Conservation (phyloP, 148 eudicot genomes). For the Pouteria glomerata region DNA sequence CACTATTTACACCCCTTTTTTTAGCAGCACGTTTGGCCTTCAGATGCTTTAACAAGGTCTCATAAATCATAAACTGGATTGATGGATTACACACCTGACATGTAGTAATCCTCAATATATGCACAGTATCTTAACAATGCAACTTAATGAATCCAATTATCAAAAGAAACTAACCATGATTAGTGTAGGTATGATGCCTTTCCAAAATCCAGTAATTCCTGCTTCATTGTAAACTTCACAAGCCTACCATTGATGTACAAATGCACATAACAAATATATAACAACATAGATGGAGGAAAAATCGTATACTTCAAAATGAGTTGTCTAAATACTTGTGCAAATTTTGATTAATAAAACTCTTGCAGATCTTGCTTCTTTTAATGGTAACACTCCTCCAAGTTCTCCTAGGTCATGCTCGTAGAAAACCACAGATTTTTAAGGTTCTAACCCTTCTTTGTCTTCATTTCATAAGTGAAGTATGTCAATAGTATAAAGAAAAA, state of each 20-base stretch:
- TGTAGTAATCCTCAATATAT: conserved; percentile 3
- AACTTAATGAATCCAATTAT: neutral
- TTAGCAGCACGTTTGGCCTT: conserved; percentile 52
- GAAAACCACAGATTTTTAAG: too few species aligned
- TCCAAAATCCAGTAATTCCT: conserved; percentile 89
- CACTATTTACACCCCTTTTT: conserved; percentile 36
- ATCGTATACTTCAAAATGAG: too few species aligned
- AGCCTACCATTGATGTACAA: conserved; percentile 39
- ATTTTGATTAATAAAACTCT: too few species aligned
- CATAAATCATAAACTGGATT: conserved; percentile 94
- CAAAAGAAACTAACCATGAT: conserved; percentile 58
- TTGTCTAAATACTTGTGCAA: too few species aligned
- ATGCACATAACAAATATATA: neutral
- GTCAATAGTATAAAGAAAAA: too few species aligned
- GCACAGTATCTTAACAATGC: neutral
- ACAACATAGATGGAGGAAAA: neutral
- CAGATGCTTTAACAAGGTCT: conserved; percentile 58
- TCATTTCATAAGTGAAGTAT: too few species aligned
- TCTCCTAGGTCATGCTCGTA: too few species aligned
- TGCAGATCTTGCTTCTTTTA: too few species aligned
- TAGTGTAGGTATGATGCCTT: conserved; percentile 81
- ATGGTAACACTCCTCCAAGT: too few species aligned
- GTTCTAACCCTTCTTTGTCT: too few species aligned
- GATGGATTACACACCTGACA: conserved; percentile 92
- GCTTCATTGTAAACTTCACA: conserved; percentile 84